Evolutionary conservation across 352 stramenopile species (phyloP).

Genomic region (Aphanomyces euteiches): DNA sequence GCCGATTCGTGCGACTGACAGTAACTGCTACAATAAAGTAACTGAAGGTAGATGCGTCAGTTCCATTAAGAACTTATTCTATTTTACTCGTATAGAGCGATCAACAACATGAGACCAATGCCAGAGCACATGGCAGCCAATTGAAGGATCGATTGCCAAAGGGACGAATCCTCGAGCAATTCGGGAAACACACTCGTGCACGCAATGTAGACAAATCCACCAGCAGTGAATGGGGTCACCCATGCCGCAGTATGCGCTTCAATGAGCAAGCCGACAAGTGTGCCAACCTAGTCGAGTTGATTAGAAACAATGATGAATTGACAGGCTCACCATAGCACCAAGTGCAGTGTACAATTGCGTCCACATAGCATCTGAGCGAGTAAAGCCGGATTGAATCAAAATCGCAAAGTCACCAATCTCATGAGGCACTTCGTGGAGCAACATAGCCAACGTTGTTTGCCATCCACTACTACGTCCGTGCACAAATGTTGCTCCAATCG

Average conservation of each 20-base stretch:
- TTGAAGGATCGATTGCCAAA: conserved; percentile 69
- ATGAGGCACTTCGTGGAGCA: conserved; percentile 89
- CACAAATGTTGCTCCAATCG: conserved; percentile 89
- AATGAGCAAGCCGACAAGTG: conserved; percentile 76
- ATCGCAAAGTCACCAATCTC: conserved; percentile 92
- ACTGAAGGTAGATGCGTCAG: background rate
- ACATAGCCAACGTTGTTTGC: conserved; percentile 84
- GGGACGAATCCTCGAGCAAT: conserved; percentile 80
- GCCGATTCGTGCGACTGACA: no score
- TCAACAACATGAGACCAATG: conserved; percentile 74
- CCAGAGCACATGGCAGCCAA: conserved; percentile 58
- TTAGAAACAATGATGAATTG: background rate
- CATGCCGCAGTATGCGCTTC: conserved; percentile 67
- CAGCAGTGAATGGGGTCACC: conserved; percentile 81
- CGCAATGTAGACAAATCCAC: conserved; percentile 92
- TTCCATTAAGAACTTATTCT: background rate
- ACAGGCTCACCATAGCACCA: conserved; percentile 60
- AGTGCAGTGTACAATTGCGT: conserved; percentile 90
- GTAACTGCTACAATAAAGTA: no score
- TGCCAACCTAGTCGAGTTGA: conserved; percentile 46
- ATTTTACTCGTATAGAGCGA: conserved; percentile 62
- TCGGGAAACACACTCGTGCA: conserved; percentile 89
- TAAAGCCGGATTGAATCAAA: conserved; percentile 88
- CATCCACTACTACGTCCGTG: conserved; percentile 53
- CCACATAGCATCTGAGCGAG: conserved; percentile 83